A percentile compares a stretch with the other conserved stretches of the same genome.
phyloP scores from a whole-genome alignment of 352 stramenopile species.

The Pythium brassicae region DNA sequence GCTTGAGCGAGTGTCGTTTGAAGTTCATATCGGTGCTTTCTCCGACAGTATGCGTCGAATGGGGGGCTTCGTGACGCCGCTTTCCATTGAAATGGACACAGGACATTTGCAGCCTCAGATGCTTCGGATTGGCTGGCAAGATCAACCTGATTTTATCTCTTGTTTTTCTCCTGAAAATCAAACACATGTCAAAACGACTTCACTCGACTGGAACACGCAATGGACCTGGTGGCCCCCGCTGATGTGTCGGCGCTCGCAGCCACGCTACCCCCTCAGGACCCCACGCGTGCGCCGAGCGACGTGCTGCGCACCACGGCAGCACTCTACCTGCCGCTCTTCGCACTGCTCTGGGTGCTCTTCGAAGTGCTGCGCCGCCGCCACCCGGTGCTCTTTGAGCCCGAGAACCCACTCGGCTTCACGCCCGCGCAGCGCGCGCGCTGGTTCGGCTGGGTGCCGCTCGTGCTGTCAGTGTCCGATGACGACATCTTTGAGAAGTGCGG shows the following conservation, averaged over 20 bases:
- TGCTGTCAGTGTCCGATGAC: conserved; percentile 49
- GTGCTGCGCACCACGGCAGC: conserved; percentile 54
- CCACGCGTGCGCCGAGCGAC: conserved; percentile 27
- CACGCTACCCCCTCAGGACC: conserved; percentile 7
- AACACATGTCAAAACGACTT: too few relatives aligned
- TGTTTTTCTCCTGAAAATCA: too few relatives aligned
- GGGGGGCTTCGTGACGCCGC: too few relatives aligned
- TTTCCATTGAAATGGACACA: too few relatives aligned
- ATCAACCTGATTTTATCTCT: too few relatives aligned
- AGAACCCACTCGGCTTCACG: conserved; percentile 41
- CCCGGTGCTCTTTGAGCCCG: conserved; percentile 38
- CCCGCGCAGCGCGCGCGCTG: conserved; percentile 24
- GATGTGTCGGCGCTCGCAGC: background rate
- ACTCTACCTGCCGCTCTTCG: conserved; percentile 62
- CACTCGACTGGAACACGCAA: too few relatives aligned
- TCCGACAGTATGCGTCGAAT: too few relatives aligned
- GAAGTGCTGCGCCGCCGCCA: conserved; percentile 48
- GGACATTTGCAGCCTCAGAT: too few relatives aligned
- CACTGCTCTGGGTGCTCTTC: conserved; percentile 50
- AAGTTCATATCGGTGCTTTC: too few relatives aligned
- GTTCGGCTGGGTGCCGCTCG: conserved; percentile 56
- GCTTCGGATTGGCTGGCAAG: too few relatives aligned
- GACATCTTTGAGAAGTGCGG: conserved; percentile 59
- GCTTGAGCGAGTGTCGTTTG: too few relatives aligned
- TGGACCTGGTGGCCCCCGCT: too few relatives aligned